Base-by-base conservation (phyloP, 2,329 filamentous ascomycete genomes). In the Fusarium nygamai region DNA sequence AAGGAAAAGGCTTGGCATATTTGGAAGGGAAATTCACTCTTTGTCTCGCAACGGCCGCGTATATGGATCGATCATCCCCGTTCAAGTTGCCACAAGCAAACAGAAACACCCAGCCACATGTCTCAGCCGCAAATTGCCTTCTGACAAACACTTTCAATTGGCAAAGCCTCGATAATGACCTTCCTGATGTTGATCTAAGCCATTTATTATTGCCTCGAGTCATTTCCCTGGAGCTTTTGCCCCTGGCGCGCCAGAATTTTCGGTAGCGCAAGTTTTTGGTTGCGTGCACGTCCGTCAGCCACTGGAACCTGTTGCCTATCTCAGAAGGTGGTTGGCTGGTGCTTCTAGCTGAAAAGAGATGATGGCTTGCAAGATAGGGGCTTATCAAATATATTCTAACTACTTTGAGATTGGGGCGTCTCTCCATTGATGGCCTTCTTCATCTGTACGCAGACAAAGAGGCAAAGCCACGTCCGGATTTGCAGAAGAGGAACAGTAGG, bases 361-460 rank as follows among this genome's bases (percentile, higher is more conserved):
- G 53, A 24, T 44, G 53, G 27, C 38, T 33, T 24, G 53, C 5
- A 9, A 6, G 13, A 33, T 24, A 44, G 22, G 53, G 22, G 36
- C 20, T 19, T 19, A 31, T 43, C 36, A 43, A n/a, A 5, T 17
- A 17, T 2, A 4, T 31, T 9, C 16, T 44, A 57, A 19, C 53
- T 22, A 14, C 8, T 12, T 57, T 24, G 53, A 57, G 38, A 16
- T 16, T 44, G 16, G 8, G 22, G 22, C 27, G 27, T n/a, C 17
- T 13, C 3, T 6, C 22, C 20, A 24, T 12, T 3, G 10, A 56
- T n/a, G 6, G 20, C 34, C 10, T 29, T 1, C 34, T 19, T 39
- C 20, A 39, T 0, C 5, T 38, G 10, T 2, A 10, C 8, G 10
- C 10, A 9, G 5, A 27, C 8, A 6, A 5, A 2, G 10, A 54